Evolutionary conservation across 805 yeast species (phyloP), one percentile per base, ranked within the genome.

Genomic region (Yarrowia deformans): DNA sequence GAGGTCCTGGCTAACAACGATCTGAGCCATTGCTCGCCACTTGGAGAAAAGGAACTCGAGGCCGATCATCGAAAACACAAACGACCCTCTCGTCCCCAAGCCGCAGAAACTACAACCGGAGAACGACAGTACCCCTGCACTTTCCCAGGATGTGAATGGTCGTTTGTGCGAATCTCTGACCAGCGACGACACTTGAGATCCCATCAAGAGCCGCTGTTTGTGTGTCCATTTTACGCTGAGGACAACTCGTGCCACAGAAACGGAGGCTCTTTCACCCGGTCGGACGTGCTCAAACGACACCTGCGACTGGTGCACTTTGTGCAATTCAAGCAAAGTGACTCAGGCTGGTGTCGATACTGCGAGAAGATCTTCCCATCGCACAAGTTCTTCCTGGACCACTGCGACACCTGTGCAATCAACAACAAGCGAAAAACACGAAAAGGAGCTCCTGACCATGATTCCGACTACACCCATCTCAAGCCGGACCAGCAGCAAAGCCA

Each of bases 251-350:
- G 93, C 75, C 95, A 90, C 76, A 82, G 90, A 69, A 89, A 88
- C 72, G 91, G 90, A 23, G 93, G 94, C 16, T 85, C 91, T 0
- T 90, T 90, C 78, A 87, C 86, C 73, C 81, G 95, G 55, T 78
- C 89, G 70, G 95, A 90, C 74, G 93, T 90, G 39, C 79, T 90
- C 71, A 90, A 90, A 72, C 82, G 95, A 55, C 95, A 90, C 77
- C 79, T 90, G 69, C 82, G 85, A 67, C 81, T 90, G 49, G 91
- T 90, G 52, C 95, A 90, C 77, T 88, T 83, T 75, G 87, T 85
- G 40, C 86, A 76, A 70, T 76, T 75, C 74, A 77, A 74, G 76
- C 75, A 81, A 69, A 83, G 83, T 35, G 90, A 86, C 68, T 81
- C 87, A 3, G 94, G 94, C 14, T 85, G 86, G 83, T 90, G 95